A percentile compares a stretch with the other conserved stretches of the same genome.
phyloP scores from a whole-genome alignment of 148 eudicot genomes.

The Agrostemma githago region DNA sequence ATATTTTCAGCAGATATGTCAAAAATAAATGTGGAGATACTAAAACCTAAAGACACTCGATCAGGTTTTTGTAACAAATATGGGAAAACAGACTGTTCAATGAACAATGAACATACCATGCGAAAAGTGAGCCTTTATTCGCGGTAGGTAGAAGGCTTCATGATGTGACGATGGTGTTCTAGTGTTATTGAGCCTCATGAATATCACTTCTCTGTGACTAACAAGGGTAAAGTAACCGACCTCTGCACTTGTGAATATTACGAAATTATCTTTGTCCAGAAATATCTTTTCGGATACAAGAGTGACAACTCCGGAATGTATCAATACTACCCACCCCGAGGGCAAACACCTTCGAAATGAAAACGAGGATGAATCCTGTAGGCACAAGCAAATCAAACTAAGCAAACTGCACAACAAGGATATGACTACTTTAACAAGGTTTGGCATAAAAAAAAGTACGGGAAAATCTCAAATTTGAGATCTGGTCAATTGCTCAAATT shows the following conservation, averaged over 20 bases:
- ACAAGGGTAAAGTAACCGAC: neutral
- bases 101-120: neutral
- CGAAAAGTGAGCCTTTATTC: neutral
- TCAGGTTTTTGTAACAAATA: neutral
- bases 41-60: neutral
- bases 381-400: slow-evolving; percentile 9
- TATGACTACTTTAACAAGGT: neutral
- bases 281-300: slow-evolving; percentile 67
- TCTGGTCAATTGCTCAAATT: neutral
- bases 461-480: neutral
- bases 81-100: neutral
- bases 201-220: neutral
- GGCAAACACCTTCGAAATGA: slow-evolving; percentile 80
- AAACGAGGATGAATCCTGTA: slow-evolving; percentile 73
- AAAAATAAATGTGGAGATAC: too few species aligned
- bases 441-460: slow-evolving; percentile 4
- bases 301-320: slow-evolving; percentile 53
- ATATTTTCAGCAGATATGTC: too few species aligned
- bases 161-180: neutral
- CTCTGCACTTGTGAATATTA: slow-evolving; percentile 1
- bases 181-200: neutral
- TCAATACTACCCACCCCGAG: slow-evolving; percentile 63
- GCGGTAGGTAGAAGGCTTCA: neutral
- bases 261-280: slow-evolving; percentile 64
- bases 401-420: neutral